Conservation (phyloP, 208 protist genomes). For the Crithidia bombi region DNA sequence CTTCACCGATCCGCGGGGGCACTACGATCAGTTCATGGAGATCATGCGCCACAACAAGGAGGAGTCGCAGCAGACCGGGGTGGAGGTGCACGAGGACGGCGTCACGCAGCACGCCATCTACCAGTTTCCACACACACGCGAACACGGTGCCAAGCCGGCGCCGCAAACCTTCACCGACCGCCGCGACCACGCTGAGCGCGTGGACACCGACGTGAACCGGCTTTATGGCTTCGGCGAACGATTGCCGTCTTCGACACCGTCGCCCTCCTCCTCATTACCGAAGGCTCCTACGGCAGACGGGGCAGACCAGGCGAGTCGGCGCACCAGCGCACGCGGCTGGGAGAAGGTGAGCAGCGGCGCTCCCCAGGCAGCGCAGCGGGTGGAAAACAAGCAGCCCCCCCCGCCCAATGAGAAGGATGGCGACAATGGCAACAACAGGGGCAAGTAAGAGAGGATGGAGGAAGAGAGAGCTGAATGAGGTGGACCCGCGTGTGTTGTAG, state of each 20-base stretch:
- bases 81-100: slow-evolving; percentile 72
- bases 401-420: background rate
- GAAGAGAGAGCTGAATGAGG: too few relatives aligned
- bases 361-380: background rate
- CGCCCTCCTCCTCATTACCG: slow-evolving; percentile 19
- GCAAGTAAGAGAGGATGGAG: too few relatives aligned
- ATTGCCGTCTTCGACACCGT: background rate
- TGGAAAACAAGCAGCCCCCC: background rate
- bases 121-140: slow-evolving; percentile 72
- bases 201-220: slow-evolving; percentile 47
- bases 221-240: slow-evolving; percentile 29
- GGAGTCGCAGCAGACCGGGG: slow-evolving; percentile 39
- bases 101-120: slow-evolving; percentile 52
- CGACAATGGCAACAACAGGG: background rate
- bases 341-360: slow-evolving; percentile 5
- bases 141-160: slow-evolving; percentile 58
- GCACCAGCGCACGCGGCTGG: slow-evolving; percentile 11
- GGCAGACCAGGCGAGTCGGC: slow-evolving; percentile 8
- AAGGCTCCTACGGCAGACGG: slow-evolving; percentile 1
- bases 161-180: slow-evolving; percentile 32
- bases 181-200: slow-evolving; percentile 37
- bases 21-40: slow-evolving; percentile 76
- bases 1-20: slow-evolving; percentile 82
- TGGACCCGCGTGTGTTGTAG: too few relatives aligned
- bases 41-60: slow-evolving; percentile 71